These are phyloP conservation scores for Microascus cirrosus DNA, from an alignment of 2,329 filamentous ascomycete species.

Conservation along the genomic window DNA sequence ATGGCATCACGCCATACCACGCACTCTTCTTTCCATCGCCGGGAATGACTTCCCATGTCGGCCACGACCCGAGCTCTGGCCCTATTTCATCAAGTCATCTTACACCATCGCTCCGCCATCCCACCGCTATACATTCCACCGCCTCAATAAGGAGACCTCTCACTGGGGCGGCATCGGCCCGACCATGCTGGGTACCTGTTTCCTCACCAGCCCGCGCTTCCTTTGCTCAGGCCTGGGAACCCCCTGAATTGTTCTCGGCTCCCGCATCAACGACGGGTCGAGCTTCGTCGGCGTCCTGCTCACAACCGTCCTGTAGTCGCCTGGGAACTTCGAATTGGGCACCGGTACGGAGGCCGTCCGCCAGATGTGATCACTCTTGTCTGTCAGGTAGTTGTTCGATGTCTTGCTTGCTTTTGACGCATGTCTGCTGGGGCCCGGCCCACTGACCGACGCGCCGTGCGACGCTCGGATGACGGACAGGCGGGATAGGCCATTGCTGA, in stretches of 20 bases:
- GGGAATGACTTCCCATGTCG: not conserved
- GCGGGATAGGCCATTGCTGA: constrained; percentile 50
- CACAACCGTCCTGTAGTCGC: constrained; percentile 49
- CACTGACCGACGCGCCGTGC: constrained; percentile 25
- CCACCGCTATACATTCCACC: not conserved
- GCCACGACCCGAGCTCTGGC: not conserved
- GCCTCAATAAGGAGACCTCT: not conserved
- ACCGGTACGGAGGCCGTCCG: constrained; percentile 52
- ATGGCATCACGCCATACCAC: not conserved
- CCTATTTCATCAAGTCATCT: not conserved
- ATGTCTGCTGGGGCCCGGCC: constrained; percentile 11
- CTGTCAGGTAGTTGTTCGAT: constrained; percentile 53
- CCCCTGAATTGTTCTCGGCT: constrained; percentile 81
- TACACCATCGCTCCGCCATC: not conserved
- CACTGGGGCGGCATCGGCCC: constrained; percentile 25
- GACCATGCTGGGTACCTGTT: constrained; percentile 42
- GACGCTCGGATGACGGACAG: constrained; percentile 49
- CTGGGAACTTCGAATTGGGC: constrained; percentile 49
- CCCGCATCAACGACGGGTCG: constrained; percentile 80
- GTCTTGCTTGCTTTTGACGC: constrained; percentile 19
- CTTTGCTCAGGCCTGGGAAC: constrained; percentile 54
- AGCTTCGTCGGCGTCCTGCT: constrained; percentile 69
- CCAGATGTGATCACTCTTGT: constrained; percentile 72
- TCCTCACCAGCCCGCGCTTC: constrained; percentile 38
- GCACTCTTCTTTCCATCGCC: not conserved